phyloP scores from a whole-genome alignment of 495 filamentous ascomycete genomes.

The Echria macrotheca region DNA sequence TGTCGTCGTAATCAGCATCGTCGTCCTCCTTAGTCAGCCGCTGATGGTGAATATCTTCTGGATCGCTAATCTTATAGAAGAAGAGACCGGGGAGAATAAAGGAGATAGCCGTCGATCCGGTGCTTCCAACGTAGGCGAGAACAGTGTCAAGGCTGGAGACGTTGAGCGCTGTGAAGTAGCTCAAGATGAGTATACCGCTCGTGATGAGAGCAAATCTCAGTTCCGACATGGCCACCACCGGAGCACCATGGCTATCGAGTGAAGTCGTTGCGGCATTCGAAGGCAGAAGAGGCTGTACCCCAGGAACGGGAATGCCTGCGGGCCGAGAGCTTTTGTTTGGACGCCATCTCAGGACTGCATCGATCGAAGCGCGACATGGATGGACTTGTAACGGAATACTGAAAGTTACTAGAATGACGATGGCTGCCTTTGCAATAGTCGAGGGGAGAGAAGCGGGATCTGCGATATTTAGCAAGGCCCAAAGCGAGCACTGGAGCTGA shows the following conservation, averaged over 20 bases:
- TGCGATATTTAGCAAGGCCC: conserved; percentile 18
- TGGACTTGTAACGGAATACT: conserved; percentile 94
- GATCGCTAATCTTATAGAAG: conserved; percentile 94
- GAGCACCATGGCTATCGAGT: conserved; percentile 37
- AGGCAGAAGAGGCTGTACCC: conserved; percentile 39
- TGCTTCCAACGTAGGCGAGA: conserved; percentile 91
- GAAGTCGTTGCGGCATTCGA: conserved; percentile 15
- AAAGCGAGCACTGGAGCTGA: not conserved
- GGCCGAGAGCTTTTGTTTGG: conserved; percentile 57
- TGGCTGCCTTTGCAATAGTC: conserved; percentile 89
- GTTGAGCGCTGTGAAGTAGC: conserved; percentile 82
- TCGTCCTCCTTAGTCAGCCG: conserved; percentile 86
- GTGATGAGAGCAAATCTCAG: conserved; percentile 86
- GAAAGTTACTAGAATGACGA: conserved; percentile 95
- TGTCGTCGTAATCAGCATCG: conserved; percentile 46
- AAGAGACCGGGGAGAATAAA: conserved; percentile 95
- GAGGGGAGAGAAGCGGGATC: conserved; percentile 72
- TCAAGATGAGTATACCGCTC: conserved; percentile 73
- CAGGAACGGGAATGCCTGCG: conserved; percentile 29
- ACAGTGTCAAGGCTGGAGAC: conserved; percentile 86
- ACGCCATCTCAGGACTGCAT: conserved; percentile 89
- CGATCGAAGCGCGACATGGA: conserved; percentile 86
- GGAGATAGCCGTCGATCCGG: conserved; percentile 87
- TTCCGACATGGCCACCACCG: conserved; percentile 62
- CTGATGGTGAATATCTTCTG: conserved; percentile 76